Conservation (phyloP, 2,329 filamentous ascomycete genomes). For the Penicillium oxalicum region DNA sequence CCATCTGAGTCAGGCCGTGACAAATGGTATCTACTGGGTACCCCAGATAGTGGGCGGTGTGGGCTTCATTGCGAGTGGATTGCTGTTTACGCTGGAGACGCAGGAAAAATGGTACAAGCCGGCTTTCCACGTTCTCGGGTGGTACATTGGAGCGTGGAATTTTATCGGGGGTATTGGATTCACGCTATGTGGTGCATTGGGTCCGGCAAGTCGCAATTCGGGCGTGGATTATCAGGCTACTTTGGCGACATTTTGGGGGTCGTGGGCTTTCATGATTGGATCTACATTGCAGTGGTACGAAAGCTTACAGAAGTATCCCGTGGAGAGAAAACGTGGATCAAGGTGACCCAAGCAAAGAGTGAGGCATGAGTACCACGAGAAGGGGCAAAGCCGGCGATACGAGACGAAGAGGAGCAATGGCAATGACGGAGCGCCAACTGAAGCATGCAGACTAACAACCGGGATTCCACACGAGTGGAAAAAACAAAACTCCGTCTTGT, state of each 20-base stretch:
- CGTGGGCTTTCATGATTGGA: slow-evolving; percentile 41
- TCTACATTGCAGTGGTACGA: slow-evolving; percentile 48
- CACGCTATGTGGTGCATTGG: slow-evolving; percentile 55
- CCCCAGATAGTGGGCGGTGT: slow-evolving; percentile 57
- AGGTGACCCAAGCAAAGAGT: background rate
- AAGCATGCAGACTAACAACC: no score
- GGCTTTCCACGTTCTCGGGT: slow-evolving; percentile 52
- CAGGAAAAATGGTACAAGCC: slow-evolving; percentile 59
- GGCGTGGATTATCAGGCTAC: slow-evolving; percentile 45
- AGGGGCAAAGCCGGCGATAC: no score
- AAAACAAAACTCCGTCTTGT: no score
- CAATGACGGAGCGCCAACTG: no score
- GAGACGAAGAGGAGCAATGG: no score
- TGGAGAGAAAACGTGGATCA: slow-evolving; percentile 50
- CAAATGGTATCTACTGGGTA: slow-evolving; percentile 56
- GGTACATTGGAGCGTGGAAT: slow-evolving; percentile 64
- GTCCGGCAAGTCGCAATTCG: slow-evolving; percentile 41
- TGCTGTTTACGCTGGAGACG: slow-evolving; percentile 61
- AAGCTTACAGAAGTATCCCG: slow-evolving; percentile 44
- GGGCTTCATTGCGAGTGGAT: slow-evolving; percentile 55
- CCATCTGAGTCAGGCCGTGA: slow-evolving; percentile 43
- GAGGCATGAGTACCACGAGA: background rate
- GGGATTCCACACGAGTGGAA: no score
- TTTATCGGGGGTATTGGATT: slow-evolving; percentile 59
- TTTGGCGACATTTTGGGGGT: slow-evolving; percentile 43